Evolutionary conservation across 78 protist species (phyloP), one percentile per base, ranked within the genome.

Genomic region (Protostelium mycophagum): DNA sequence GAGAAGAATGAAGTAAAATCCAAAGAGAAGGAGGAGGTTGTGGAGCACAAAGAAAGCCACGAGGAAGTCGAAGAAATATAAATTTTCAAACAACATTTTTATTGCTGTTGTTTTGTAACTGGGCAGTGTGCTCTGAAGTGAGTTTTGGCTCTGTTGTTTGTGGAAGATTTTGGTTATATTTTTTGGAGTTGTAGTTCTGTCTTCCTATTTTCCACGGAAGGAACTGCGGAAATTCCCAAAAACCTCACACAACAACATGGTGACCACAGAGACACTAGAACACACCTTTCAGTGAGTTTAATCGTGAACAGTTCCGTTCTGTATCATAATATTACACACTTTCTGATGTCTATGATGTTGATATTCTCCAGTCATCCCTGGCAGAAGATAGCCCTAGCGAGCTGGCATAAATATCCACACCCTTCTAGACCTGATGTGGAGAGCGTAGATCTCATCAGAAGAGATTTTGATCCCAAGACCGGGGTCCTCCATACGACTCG

Each of bases 371-470:
- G 94, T 86, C 94, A 92, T 88, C 63, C 83, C 23, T 92, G 94
- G 94, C n/a, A 88, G 83, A 91, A 92, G 89, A 87, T 83, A 38
- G 89, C 94, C 28, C n/a, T 39, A 51, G 94, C 91, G 34, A 88
- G 91, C 88, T 92, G 91, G 91, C 89, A 87, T 87, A 92, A 92
- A 86, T 92, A 92, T 88, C 94, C 94, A 85, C 83, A 91, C 83
- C 94, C 94, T 87, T 89, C 89, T 28, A 83, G 91, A 84, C 94
- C 94, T 35, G 94, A 92, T 86, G 88, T 92, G 89, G 87, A 89
- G 28, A 92, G 94, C 37, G 88, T 92, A n/a, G 94, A 92, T 92
- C 36, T 88, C 0, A 0, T 92, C 35, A 38, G 90, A 31, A 92
- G 89, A 39, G 91, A 92, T 34, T 35, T 88, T 35, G 94, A 92